Evolutionary conservation across 2,329 filamentous ascomycete genomes (phyloP), one percentile per base, ranked within the genome.

Genomic region (Phialophora macrospora): DNA sequence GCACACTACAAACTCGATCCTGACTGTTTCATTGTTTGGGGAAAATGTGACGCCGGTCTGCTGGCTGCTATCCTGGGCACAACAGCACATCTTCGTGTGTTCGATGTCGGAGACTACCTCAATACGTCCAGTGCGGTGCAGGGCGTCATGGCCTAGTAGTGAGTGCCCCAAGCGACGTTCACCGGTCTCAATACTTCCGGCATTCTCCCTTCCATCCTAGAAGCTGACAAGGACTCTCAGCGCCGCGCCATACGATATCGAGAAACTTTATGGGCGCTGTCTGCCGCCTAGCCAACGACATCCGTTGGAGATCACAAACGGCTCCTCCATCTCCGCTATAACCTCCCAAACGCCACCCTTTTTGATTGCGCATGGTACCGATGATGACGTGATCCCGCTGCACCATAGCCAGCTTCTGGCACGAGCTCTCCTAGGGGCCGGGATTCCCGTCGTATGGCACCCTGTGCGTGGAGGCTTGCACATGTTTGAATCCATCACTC

Each of bases 11-110:
- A 55, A 24, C 48, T 68, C 20, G 59, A 65, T 46, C 34, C 38
- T 11, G 54, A 24, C 14, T n/a, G 49, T 8, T 51, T 68, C 30
- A 38, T 68, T 22, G 65, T 46, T 20, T 65, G 58, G 65, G 65
- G 65, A 26, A 59, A 68, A 60, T 61, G 46, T 30, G 63, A 59
- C 22, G 63, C 63, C 28, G 65, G 63, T 32, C 65, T 65, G 41
- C 62, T 44, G 5, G 65, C 59, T 7, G 59, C 58, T 1, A 51
- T 68, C 28, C 28, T 65, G 20, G 63, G 65, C n/a, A 41, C 59
- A 12, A 68, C 65, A 11, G 51, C 28, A 12, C 26, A 38, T 17
- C 32, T 24, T 12, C 54, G 55, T 20, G 54, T 57, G 3, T 64
- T 64, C 54, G 64, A 68, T 26, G 46, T 49, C n/a, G 46, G 46